Evolutionary conservation across 2,329 filamentous ascomycete species (phyloP), one percentile per base, ranked within the genome.

Genomic region (Ophiostoma sp.): DNA sequence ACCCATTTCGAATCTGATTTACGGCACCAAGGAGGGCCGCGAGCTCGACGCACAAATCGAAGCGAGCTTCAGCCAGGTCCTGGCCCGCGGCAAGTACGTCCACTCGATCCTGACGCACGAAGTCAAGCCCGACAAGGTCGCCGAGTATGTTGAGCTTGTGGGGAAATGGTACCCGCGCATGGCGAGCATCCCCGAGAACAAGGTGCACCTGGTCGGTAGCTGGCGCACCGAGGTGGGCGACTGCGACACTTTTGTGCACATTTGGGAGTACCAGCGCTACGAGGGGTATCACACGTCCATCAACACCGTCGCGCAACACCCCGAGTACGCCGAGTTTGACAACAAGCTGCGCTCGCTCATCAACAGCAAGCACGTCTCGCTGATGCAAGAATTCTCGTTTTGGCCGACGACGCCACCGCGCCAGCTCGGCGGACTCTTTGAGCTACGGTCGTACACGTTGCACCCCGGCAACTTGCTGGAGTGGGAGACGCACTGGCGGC

Each of bases 351-450:
- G 94, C 83, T 87, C 85, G n/a, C 86, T 98, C 75, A 95, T 99
- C 80, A 90, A 87, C 74, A 89, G 89, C 76, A 98, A 97, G 86
- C 90, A 91, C 77, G 92, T 92, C 4, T 98, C 95, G 0, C 88
- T 99, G 70, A 99, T 99, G 96, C 96, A 99, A 82, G 96, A 99
- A 83, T 99, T 99, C 84, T 97, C 95, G 48, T 99, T 99, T 88
- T 99, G 96, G 96, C 96, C 96, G 1, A 99, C 96, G 2, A 95
- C 94, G 0, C 88, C 95, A 5, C 96, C 96, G 0, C 93, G 96
- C 74, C 87, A 93, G 79, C 89, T 99, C 0, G 96, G 96, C 72
- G 96, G 96, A 63, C 84, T 99, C 57, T 99, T 99, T 80, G 96
- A 99, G 85, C 88, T 99, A 45, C 93, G 96, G 70, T 98, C 96